Conservation (phyloP, 225 moss, liverwort and hornwort genomes). For the Asterella californica region DNA sequence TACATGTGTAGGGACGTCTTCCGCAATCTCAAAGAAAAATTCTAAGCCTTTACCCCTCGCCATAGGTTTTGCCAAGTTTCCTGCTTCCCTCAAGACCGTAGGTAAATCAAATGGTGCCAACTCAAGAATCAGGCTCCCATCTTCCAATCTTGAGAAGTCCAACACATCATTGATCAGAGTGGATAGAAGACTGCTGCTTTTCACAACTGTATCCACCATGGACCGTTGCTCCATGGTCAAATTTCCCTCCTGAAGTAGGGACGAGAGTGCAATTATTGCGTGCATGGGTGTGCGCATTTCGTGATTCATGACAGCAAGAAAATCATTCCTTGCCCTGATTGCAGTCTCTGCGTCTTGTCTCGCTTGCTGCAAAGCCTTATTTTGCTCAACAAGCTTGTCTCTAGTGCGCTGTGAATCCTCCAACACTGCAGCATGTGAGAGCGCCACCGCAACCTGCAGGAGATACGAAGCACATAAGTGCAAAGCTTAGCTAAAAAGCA, state of each 20-base stretch:
- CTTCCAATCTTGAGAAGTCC: conserved; percentile 88
- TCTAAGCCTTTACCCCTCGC: conserved; percentile 54
- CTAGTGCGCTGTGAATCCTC: conserved; percentile 88
- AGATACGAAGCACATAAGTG: not conserved
- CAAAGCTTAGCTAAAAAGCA: not conserved
- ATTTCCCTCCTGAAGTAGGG: conserved; percentile 74
- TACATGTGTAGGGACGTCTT: conserved; percentile 41
- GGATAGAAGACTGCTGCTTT: conserved; percentile 93
- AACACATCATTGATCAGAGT: conserved; percentile 91
- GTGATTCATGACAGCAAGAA: conserved; percentile 93
- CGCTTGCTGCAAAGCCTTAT: conserved; percentile 71
- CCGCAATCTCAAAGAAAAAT: conserved; percentile 46
- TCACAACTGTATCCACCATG: conserved; percentile 92
- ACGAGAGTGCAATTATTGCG: conserved; percentile 88
- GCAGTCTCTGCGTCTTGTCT: conserved; percentile 82
- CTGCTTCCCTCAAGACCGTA: conserved; percentile 73
- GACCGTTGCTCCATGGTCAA: conserved; percentile 70
- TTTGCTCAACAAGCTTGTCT: conserved; percentile 74
- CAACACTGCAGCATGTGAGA: conserved; percentile 90
- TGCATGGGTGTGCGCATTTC: conserved; percentile 99
- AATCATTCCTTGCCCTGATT: conserved; percentile 81
- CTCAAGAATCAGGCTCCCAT: conserved; percentile 73
- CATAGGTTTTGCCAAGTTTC: conserved; percentile 90
- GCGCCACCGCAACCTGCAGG: conserved; percentile 84
- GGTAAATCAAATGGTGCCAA: conserved; percentile 64